Conservation (phyloP, 2,329 filamentous ascomycete genomes). For the Sclerotinia borealis region DNA sequence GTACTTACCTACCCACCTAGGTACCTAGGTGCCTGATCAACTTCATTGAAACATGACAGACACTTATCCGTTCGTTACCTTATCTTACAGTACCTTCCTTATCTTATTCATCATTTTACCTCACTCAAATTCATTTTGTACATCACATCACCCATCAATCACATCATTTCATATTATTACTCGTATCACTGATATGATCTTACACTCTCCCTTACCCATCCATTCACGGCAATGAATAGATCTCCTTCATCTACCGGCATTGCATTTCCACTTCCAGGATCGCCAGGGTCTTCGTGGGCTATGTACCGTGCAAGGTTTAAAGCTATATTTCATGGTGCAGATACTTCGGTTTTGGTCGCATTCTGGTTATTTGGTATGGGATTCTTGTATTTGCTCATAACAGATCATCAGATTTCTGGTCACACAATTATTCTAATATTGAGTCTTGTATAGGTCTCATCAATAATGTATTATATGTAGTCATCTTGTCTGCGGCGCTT, state of each 20-base stretch:
- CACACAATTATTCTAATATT: background rate
- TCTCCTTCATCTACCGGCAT: conserved; percentile 32
- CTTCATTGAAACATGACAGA: too few relatives aligned
- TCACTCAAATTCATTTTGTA: background rate
- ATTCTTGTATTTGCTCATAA: background rate
- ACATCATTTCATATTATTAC: too few relatives aligned
- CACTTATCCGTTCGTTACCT: too few relatives aligned
- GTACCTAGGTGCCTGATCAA: too few relatives aligned
- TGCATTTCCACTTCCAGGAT: conserved; percentile 49
- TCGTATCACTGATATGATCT: background rate
- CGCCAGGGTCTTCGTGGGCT: conserved; percentile 64
- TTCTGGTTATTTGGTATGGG: conserved; percentile 89
- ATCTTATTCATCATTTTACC: too few relatives aligned
- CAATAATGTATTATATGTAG: conserved; percentile 97
- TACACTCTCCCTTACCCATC: background rate
- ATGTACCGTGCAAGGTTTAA: conserved; percentile 61
- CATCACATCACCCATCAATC: too few relatives aligned
- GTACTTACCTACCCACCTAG: too few relatives aligned
- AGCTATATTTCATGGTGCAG: conserved; percentile 58
- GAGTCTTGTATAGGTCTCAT: conserved; percentile 61
- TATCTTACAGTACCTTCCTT: too few relatives aligned
- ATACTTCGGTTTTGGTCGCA: conserved; percentile 66
- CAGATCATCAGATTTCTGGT: background rate
- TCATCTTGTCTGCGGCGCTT: conserved; percentile 90
- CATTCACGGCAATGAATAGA: conserved; percentile 19